Percentiles rank a stretch among this genome's conserved stretches.
phyloP scores from a whole-genome alignment of 352 stramenopile genomes.

The Phytophthora kernoviae region DNA sequence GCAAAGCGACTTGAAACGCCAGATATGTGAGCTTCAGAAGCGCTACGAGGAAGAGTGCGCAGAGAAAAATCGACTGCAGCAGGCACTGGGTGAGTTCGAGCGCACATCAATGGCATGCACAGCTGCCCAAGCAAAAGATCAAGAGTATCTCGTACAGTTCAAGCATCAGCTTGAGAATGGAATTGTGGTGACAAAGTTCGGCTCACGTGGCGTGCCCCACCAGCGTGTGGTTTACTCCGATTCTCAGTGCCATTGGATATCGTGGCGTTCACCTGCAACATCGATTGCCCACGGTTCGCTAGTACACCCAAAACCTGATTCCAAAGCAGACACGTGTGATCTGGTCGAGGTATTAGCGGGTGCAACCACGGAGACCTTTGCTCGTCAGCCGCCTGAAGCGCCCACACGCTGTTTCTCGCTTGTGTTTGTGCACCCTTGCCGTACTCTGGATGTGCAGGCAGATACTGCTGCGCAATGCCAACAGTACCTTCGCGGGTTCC shows the following conservation, averaged over 20 bases:
- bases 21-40: conserved; percentile 30
- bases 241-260: conserved; percentile 60
- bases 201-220: conserved; percentile 48
- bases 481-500: conserved; percentile 58
- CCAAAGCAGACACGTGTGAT: conserved; percentile 56
- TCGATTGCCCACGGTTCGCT: conserved; percentile 23
- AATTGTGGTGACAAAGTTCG: conserved; percentile 64
- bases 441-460: conserved; percentile 67
- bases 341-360: conserved; percentile 56
- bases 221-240: conserved; percentile 61
- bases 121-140: conserved; percentile 40
- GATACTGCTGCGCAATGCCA: conserved; percentile 59
- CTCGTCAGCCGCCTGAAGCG: conserved; percentile 37
- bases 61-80: conserved; percentile 37
- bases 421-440: conserved; percentile 71
- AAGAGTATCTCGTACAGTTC: conserved; percentile 53
- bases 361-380: conserved; percentile 53
- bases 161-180: conserved; percentile 60
- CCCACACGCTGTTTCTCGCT: conserved; percentile 66
- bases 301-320: conserved; percentile 43
- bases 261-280: conserved; percentile 48
- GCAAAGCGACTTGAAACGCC: conserved; percentile 24
- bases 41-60: conserved; percentile 25
- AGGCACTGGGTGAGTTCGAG: conserved; percentile 41
- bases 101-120: conserved; percentile 23